phyloP scores from a whole-genome alignment of 495 filamentous ascomycete genomes.

The Lophium mytilinum region DNA sequence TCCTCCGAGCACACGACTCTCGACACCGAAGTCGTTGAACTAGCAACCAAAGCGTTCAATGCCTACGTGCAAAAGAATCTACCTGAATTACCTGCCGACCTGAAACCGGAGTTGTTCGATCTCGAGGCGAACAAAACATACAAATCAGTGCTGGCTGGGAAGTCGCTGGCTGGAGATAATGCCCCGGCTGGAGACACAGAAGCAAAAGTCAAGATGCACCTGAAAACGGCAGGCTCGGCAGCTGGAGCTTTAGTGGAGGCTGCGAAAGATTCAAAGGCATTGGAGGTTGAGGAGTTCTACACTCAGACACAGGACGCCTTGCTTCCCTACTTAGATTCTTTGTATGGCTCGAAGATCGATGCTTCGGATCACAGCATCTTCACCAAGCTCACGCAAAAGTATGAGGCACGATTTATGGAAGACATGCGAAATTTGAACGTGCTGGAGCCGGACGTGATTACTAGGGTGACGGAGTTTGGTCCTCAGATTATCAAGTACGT shows the following conservation, averaged over 20 bases:
- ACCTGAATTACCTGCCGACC: constrained; percentile 42
- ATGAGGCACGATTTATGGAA: constrained; percentile 72
- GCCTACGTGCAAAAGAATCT: constrained; percentile 73
- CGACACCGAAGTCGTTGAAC: constrained; percentile 44
- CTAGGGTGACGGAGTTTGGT: constrained; percentile 83
- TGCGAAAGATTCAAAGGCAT: constrained; percentile 7
- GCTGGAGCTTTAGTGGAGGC: constrained; percentile 23
- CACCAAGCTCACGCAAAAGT: constrained; percentile 69
- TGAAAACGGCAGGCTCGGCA: constrained; percentile 55
- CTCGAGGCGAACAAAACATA: constrained; percentile 53
- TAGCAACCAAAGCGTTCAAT: constrained; percentile 56
- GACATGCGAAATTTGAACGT: constrained; percentile 87
- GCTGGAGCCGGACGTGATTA: constrained; percentile 69
- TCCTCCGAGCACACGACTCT: constrained; percentile 37
- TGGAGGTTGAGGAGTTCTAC: constrained; percentile 46
- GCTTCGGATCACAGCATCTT: constrained; percentile 69
- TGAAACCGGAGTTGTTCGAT: constrained; percentile 47
- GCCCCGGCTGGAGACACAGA: constrained; percentile 61
- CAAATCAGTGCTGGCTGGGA: constrained; percentile 52
- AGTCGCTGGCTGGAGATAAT: constrained; percentile 49
- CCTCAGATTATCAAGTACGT: constrained; percentile 75
- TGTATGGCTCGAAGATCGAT: constrained; percentile 67
- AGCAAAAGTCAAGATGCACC: constrained; percentile 87
- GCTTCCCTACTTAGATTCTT: constrained; percentile 72
- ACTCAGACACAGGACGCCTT: constrained; percentile 56